Base-by-base conservation (phyloP, 371 early-diverging fungal species). In the Haplosporangium sp. region DNA sequence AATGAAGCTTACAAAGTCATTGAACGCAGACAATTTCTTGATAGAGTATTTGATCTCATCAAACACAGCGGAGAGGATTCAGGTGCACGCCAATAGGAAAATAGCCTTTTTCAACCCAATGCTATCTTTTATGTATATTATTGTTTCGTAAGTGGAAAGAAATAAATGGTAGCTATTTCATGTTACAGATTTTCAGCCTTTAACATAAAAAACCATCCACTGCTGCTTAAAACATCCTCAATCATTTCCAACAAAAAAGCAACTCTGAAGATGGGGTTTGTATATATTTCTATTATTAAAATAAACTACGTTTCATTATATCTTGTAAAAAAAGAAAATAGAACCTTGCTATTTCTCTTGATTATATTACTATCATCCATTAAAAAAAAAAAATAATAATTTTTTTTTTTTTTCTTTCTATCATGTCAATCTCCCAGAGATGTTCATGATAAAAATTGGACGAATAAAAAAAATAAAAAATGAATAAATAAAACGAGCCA, bases 11-110 rank as follows among this genome's bases (percentile, higher is more conserved):
- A 27, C 35, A 27, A 8, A 57, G 57, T 9, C 19, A 27, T 38
- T 35, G 57, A 57, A 35, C 57, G 38, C 13, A 57, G 38, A 57
- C 27, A 57, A 57, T n/a, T 52, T 20, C 52, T 52, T 15, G 52
- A 7, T 20, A 52, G 20, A 6, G 7, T 52, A 6, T 15, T 52
- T 52, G 52, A n/a, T 52, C 13, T 52, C 4, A 50, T 4, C 17
- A 11, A 11, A 11, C n/a, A n/a, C 19, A 15, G 17, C n/a, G 19
- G 19, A 2, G 52, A n/a, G 13, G 13, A 44, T 13, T 13, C 44
- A 52, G 19, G 52, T 6, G 52, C 6, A 52, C 52, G 52, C 20
- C 52, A 20, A 15, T 17, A n/a, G 52, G 17, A 52, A 52, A n/a
- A 52, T 15, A 52, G 27, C 27, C 27, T 27, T 27, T 27, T 27